These are phyloP conservation scores for Bipolaris zeicola DNA, from an alignment of 2,329 filamentous ascomycete species.

Conservation along the genomic window DNA sequence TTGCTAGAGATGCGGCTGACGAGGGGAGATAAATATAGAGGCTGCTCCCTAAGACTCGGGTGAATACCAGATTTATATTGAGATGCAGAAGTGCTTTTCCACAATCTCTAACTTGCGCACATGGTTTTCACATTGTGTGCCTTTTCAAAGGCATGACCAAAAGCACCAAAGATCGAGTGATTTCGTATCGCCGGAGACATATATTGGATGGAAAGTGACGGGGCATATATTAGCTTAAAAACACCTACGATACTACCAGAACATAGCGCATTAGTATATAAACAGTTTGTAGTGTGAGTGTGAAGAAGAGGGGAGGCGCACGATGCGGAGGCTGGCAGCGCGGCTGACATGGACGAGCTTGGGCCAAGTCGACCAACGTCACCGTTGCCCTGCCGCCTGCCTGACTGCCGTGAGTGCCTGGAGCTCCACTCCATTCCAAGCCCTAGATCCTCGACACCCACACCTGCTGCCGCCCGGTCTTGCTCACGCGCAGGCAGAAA, in stretches of 20 bases:
- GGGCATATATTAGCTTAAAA: neutral
- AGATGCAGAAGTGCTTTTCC: no score
- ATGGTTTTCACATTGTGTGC: neutral
- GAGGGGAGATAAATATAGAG: neutral
- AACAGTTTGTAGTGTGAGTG: neutral
- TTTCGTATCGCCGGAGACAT: neutral
- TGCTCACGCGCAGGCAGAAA: neutral
- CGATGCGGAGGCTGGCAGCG: neutral
- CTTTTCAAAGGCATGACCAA: neutral
- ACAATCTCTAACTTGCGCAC: neutral
- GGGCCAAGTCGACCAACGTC: conserved; percentile 16
- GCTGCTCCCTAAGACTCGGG: neutral
- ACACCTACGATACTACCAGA: neutral
- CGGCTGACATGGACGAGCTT: conserved; percentile 8
- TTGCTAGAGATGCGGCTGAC: neutral
- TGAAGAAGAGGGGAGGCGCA: neutral
- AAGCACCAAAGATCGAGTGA: neutral
- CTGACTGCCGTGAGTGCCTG: conserved; percentile 11
- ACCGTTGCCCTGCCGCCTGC: conserved; percentile 5
- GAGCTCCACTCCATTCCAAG: conserved; percentile 12
- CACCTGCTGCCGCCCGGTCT: neutral
- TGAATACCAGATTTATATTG: neutral
- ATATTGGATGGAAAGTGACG: neutral
- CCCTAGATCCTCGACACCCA: conserved; percentile 1
- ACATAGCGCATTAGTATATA: neutral